A percentile compares a stretch with the other conserved stretches of the same genome.
Evolutionary conservation across 352 stramenopile species (phyloP).

Genomic region (Globisporangium barbulae): DNA sequence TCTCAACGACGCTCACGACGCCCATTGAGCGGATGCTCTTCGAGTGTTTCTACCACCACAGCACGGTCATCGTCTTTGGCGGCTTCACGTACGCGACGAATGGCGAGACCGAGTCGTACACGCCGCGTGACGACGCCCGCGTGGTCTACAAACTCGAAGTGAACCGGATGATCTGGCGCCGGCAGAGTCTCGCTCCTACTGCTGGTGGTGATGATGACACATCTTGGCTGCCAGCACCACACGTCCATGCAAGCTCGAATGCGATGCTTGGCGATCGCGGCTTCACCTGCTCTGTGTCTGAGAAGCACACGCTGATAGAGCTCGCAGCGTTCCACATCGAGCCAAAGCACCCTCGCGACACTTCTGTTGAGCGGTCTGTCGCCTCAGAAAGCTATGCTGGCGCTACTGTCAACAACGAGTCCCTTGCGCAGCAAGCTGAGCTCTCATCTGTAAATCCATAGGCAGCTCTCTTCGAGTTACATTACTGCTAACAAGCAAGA

Average conservation of each 20-base stretch:
- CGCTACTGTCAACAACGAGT: background rate
- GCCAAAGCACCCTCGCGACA: background rate
- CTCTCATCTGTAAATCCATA: background rate
- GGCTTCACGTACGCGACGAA: constrained; percentile 42
- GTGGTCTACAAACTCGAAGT: constrained; percentile 61
- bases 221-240: constrained; percentile 17
- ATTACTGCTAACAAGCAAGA: background rate
- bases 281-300: constrained; percentile 22
- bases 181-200: constrained; percentile 16
- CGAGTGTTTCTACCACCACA: constrained; percentile 38
- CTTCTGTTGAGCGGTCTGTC: background rate
- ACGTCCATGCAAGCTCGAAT: constrained; percentile 36
- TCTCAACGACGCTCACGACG: constrained; percentile 22
- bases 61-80: constrained; percentile 46
- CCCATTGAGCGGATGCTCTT: constrained; percentile 45
- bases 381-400: background rate
- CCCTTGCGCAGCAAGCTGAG: background rate
- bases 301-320: constrained; percentile 25
- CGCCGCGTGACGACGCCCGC: constrained; percentile 23
- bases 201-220: background rate
- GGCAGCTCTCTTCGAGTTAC: too few species aligned
- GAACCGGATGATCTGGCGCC: constrained; percentile 66
- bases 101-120: constrained; percentile 38
- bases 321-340: constrained; percentile 24
- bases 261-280: constrained; percentile 19